Evolutionary conservation across 2,329 filamentous ascomycete genomes (phyloP).

Genomic region (Capronia coronata): DNA sequence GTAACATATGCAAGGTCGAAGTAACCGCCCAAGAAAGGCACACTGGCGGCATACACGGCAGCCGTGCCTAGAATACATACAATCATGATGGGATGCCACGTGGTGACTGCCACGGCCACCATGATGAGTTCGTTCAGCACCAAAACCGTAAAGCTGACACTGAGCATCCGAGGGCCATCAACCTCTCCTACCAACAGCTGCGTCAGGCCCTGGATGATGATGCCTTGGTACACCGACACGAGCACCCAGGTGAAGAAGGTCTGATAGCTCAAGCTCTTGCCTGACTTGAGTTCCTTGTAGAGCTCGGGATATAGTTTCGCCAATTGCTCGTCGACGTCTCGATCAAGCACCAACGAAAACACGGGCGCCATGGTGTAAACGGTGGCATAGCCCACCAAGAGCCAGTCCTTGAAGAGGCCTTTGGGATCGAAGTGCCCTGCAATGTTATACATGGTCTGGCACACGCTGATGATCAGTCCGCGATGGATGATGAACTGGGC

Average conservation of each 20-base stretch:
- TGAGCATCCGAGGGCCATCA: conserved; percentile 63
- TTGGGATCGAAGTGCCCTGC: conserved; percentile 88
- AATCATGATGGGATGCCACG: conserved; percentile 94
- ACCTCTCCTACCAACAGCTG: conserved; percentile 79
- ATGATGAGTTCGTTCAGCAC: conserved; percentile 93
- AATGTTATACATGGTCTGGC: conserved; percentile 96
- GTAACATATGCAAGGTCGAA: conserved; percentile 78
- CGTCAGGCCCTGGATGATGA: conserved; percentile 88
- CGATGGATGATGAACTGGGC: conserved; percentile 98
- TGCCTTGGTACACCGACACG: conserved; percentile 90
- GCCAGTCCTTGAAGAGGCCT: conserved; percentile 92
- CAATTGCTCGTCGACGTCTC: conserved; percentile 87
- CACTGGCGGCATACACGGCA: conserved; percentile 67
- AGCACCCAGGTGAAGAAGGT: conserved; percentile 97
- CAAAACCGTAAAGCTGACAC: conserved; percentile 84
- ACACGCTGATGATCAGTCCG: conserved; percentile 88
- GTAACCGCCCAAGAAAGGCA: conserved; percentile 84
- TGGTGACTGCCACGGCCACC: conserved; percentile 94
- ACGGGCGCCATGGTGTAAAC: conserved; percentile 92
- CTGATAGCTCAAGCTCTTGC: conserved; percentile 77
- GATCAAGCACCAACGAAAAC: conserved; percentile 86
- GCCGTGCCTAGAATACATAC: conserved; percentile 75
- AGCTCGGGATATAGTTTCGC: conserved; percentile 94
- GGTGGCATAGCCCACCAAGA: conserved; percentile 93
- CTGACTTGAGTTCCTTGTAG: conserved; percentile 92